Evolutionary conservation across 768 basidiomycete genomes (phyloP).

Genomic region (Leccinum variicolor): DNA sequence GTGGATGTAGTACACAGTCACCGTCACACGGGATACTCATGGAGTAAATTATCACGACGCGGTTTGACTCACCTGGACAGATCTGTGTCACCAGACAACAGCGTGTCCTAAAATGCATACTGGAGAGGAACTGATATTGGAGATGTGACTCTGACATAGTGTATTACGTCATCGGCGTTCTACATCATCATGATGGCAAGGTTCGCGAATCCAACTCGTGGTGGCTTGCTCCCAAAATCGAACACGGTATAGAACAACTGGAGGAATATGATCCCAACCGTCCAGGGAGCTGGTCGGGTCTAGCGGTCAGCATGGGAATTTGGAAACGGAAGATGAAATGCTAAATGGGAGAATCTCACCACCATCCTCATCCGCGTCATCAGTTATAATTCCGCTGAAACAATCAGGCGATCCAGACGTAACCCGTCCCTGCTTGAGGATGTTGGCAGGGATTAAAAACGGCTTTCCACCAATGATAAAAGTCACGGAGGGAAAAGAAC

Average conservation of each 20-base stretch:
- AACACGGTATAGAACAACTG: neutral
- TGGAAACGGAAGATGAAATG: no score
- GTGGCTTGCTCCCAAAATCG: neutral
- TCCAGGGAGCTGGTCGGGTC: neutral
- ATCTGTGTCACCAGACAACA: neutral
- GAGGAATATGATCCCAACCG: neutral
- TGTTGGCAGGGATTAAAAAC: neutral
- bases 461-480: neutral
- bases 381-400: neutral
- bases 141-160: neutral
- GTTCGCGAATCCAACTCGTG: neutral
- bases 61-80: neutral
- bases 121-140: no score
- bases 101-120: neutral
- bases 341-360: neutral
- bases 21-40: neutral
- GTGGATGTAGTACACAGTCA: no score
- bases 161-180: neutral
- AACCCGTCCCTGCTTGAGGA: neutral
- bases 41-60: neutral
- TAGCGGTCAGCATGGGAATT: neutral
- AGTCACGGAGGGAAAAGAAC: neutral
- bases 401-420: neutral
- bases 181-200: no score
- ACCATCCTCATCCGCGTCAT: neutral